Percentiles rank a stretch among this genome's conserved stretches.
Conservation (phyloP, 176 grass and related monocot genomes). For the Musa beccarii region DNA sequence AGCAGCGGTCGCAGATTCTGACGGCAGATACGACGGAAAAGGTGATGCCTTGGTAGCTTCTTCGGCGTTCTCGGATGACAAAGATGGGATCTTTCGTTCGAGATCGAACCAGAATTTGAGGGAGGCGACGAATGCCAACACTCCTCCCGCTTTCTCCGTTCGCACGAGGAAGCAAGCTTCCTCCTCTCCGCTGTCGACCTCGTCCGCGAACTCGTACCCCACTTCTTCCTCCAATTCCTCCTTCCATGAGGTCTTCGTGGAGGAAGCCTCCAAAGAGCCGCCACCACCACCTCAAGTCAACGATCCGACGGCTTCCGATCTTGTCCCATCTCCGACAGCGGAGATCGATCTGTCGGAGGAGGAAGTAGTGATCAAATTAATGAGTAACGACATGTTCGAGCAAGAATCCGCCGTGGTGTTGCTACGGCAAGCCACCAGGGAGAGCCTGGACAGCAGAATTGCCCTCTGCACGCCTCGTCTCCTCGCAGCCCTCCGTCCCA, state of each 20-base stretch:
- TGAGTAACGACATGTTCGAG: background rate
- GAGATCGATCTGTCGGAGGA: constrained; percentile 19
- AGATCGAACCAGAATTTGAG: background rate
- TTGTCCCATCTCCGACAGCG: background rate
- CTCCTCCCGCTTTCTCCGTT: background rate
- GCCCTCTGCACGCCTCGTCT: constrained; percentile 34
- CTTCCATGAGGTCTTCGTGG: background rate
- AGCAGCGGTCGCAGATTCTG: background rate
- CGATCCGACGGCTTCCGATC: background rate
- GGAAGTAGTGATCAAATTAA: constrained; percentile 27
- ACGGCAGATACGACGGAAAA: background rate
- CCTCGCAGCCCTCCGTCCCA: constrained; percentile 27
- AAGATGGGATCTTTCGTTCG: background rate
- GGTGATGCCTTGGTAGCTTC: background rate
- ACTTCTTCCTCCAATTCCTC: constrained; percentile 12
- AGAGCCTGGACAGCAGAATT: constrained; percentile 19
- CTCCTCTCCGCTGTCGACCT: constrained; percentile 3
- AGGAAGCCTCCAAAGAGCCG: background rate
- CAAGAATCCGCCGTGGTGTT: constrained; percentile 19
- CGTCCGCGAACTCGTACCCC: constrained; percentile 15
- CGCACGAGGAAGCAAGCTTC: constrained; percentile 8
- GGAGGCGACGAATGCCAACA: background rate
- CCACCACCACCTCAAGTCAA: background rate
- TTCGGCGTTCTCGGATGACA: background rate
- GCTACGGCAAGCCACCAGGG: constrained; percentile 29